These are phyloP conservation scores for Peribolospora baueri DNA, from an alignment of 768 basidiomycete genomes.

Conservation along the genomic window DNA sequence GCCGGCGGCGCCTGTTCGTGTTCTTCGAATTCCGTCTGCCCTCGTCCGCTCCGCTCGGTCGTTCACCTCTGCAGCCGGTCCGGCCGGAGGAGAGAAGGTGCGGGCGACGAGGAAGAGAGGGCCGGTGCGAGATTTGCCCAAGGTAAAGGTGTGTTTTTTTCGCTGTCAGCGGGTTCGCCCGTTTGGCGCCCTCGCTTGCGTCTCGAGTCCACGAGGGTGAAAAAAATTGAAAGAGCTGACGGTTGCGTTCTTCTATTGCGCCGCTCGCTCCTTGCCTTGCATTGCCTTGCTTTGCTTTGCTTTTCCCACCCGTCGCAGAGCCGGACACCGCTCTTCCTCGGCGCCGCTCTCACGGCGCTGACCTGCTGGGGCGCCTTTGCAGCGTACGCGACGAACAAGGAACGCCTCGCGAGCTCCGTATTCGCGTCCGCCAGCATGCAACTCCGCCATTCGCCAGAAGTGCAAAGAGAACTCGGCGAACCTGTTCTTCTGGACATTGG, in stretches of 20 bases:
- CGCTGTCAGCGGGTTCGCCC: too few species aligned
- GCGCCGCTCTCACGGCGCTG: not conserved
- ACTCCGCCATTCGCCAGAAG: not conserved
- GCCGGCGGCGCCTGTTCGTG: too few species aligned
- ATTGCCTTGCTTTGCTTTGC: not conserved
- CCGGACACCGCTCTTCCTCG: conserved; percentile 1
- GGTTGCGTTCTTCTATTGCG: not conserved
- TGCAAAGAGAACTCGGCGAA: not conserved
- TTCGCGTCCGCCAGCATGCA: not conserved
- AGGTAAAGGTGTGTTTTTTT: not conserved
- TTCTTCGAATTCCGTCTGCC: too few species aligned
- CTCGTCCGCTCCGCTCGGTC: too few species aligned
- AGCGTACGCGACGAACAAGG: conserved; percentile 3
- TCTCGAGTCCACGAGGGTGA: not conserved
- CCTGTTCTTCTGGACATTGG: not conserved
- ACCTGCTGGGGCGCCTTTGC: conserved; percentile 3
- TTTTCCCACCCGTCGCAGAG: not conserved
- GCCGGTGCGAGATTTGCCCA: not conserved
- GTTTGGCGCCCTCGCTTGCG: too few species aligned
- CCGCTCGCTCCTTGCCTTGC: not conserved
- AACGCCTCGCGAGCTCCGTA: conserved; percentile 1
- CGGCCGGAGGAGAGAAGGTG: too few species aligned
- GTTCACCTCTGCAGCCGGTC: too few species aligned
- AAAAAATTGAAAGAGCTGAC: not conserved
- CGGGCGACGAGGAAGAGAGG: too few species aligned